These are phyloP conservation scores for Pseudopyricularia cyperi DNA, from an alignment of 2,329 filamentous ascomycete genomes.

Conservation along the genomic window DNA sequence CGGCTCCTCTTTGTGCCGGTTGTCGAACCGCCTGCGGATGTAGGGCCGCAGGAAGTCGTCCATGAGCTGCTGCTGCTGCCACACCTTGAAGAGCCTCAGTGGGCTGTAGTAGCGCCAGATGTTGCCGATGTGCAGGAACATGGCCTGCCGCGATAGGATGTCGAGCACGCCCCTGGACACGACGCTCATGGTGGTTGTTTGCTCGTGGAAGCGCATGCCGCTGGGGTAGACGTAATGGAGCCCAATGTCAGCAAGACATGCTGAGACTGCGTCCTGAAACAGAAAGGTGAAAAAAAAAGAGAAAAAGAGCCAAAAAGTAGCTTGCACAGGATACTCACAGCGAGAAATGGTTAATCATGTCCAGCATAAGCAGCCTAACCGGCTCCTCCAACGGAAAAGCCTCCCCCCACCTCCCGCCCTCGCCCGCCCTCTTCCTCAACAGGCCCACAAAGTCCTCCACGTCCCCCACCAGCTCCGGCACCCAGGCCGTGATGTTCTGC, in stretches of 20 bases:
- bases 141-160: background rate
- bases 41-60: background rate
- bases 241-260: background rate
- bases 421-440: conserved; percentile 14
- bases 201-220: background rate
- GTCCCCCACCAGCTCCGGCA: conserved; percentile 24
- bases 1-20: background rate
- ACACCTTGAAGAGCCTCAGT: background rate
- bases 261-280: too few relatives aligned
- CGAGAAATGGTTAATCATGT: conserved; percentile 23
- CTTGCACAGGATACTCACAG: conserved; percentile 10
- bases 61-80: background rate
- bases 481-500: conserved; percentile 18
- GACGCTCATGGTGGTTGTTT: background rate
- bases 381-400: conserved; percentile 20
- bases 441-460: conserved; percentile 19
- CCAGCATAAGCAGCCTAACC: conserved; percentile 24
- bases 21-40: background rate
- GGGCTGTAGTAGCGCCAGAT: background rate
- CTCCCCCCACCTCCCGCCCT: conserved; percentile 14
- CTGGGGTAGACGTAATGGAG: background rate
- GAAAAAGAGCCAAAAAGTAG: background rate
- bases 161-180: background rate
- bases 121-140: background rate
- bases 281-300: background rate